Conservation (phyloP, 768 basidiomycete species). For the Arthromyces matolae region DNA sequence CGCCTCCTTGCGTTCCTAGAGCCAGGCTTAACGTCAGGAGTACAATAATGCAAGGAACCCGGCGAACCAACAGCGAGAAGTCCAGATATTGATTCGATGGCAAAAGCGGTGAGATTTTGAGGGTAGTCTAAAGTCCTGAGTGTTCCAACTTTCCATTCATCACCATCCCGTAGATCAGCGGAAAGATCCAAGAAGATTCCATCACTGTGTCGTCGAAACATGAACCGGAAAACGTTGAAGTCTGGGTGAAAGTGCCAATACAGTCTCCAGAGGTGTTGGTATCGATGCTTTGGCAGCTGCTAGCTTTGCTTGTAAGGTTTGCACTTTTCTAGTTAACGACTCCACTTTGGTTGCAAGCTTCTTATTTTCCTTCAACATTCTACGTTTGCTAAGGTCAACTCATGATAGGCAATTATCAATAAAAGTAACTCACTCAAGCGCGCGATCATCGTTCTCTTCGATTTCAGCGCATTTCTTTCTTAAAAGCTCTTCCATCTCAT, state of each 20-base stretch:
- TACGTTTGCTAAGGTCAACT: slow-evolving; percentile 22
- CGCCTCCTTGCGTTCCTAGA: slow-evolving; percentile 61
- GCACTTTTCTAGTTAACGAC: slow-evolving; percentile 66
- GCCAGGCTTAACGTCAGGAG: not conserved
- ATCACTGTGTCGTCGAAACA: slow-evolving; percentile 40
- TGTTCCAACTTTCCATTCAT: slow-evolving; percentile 53
- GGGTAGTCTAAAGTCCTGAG: slow-evolving; percentile 49
- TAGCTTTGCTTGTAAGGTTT: slow-evolving; percentile 66
- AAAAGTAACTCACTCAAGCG: slow-evolving; percentile 59
- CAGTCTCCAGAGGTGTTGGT: slow-evolving; percentile 14
- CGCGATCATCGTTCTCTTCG: slow-evolving; percentile 80
- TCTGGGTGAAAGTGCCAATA: slow-evolving; percentile 11
- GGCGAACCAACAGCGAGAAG: slow-evolving; percentile 57
- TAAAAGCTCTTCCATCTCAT: slow-evolving; percentile 73
- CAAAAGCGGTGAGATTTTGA: slow-evolving; percentile 47
- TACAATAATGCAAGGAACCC: not conserved
- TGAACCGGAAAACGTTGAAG: slow-evolving; percentile 22
- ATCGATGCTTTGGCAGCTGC: slow-evolving; percentile 45
- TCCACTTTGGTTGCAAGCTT: slow-evolving; percentile 70
- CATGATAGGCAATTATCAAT: slow-evolving; percentile 6
- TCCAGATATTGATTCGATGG: slow-evolving; percentile 57
- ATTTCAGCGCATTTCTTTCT: slow-evolving; percentile 70
- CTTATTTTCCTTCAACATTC: slow-evolving; percentile 79
- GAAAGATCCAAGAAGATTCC: slow-evolving; percentile 50
- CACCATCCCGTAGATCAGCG: slow-evolving; percentile 46